These are phyloP conservation scores for Carpinus fangiana DNA, from an alignment of 306 rosid genomes.

Conservation along the genomic window DNA sequence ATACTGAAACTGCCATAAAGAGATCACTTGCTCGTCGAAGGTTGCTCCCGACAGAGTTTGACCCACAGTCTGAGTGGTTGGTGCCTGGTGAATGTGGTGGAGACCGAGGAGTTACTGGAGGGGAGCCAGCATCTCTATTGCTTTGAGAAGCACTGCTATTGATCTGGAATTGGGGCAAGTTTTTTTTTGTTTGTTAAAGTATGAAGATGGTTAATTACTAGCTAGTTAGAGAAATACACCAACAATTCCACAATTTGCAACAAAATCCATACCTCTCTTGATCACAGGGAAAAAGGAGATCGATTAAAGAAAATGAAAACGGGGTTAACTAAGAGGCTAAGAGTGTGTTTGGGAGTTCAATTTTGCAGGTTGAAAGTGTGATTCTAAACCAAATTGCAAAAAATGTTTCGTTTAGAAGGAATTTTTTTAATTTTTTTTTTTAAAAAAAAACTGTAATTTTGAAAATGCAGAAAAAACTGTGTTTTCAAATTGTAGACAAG, in stretches of 20 bases:
- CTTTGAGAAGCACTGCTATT: not conserved
- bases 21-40: constrained; percentile 46
- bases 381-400: too few relatives aligned
- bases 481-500: too few relatives aligned
- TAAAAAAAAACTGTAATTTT: too few relatives aligned
- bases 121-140: constrained; percentile 3
- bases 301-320: not conserved
- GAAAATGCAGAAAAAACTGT: too few relatives aligned
- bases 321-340: not conserved
- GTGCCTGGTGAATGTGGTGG: not conserved
- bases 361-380: too few relatives aligned
- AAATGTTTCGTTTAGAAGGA: too few relatives aligned
- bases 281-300: not conserved
- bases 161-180: not conserved
- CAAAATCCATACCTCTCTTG: not conserved
- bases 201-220: not conserved
- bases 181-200: not conserved
- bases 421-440: too few relatives aligned
- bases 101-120: not conserved
- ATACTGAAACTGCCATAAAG: constrained; percentile 36
- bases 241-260: not conserved
- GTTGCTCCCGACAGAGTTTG: constrained; percentile 3
- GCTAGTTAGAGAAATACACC: not conserved
- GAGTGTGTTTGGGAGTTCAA: too few relatives aligned
- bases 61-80: constrained; percentile 9